These are phyloP conservation scores for Beauveria bassiana DNA, from an alignment of 2,329 filamentous ascomycete species.

Conservation along the genomic window DNA sequence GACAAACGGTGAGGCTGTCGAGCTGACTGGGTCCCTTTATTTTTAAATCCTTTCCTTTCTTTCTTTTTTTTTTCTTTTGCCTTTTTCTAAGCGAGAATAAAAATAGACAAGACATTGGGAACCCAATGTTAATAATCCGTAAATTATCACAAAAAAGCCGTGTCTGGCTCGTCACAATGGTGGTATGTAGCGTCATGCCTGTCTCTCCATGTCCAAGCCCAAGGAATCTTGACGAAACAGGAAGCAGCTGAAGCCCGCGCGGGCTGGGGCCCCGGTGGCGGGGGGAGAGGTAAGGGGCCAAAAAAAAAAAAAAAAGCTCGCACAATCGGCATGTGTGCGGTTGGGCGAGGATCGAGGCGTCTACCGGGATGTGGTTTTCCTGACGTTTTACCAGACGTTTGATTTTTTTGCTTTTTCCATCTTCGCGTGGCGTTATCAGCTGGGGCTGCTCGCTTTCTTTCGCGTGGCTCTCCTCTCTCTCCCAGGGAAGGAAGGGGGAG, in stretches of 20 bases:
- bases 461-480: not conserved
- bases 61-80: not conserved
- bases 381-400: not conserved
- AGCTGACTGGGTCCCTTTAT: not conserved
- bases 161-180: not conserved
- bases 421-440: slow-evolving; percentile 7
- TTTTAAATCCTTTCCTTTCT: no score
- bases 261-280: not conserved
- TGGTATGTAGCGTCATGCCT: not conserved
- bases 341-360: not conserved
- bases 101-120: not conserved
- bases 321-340: not conserved
- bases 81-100: not conserved
- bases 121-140: no score
- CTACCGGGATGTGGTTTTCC: not conserved
- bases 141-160: no score
- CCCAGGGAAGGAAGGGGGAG: not conserved
- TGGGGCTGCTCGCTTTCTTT: slow-evolving; percentile 3
- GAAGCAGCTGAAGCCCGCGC: not conserved
- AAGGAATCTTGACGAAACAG: not conserved
- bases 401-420: not conserved
- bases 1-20: slow-evolving; percentile 5
- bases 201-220: not conserved
- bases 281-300: no score
- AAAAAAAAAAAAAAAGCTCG: no score